Conservation (phyloP, 1,284 basidiomycete genomes). For the Clitocybe nebularis region DNA sequence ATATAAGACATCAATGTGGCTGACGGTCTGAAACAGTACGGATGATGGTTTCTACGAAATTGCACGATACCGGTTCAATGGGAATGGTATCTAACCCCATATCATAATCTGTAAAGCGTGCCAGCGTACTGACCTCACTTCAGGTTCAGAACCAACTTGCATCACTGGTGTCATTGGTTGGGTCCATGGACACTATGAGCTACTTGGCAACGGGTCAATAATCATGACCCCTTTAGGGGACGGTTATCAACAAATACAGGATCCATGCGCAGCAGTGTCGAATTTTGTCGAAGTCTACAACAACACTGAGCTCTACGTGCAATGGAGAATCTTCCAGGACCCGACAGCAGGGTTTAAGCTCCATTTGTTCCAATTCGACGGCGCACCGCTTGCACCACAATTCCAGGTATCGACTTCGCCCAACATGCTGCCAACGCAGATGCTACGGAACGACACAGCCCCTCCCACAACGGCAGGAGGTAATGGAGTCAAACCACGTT, state of each 20-base stretch:
- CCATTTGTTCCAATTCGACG: slow-evolving; percentile 64
- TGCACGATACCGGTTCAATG: slow-evolving; percentile 80
- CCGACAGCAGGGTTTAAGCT: slow-evolving; percentile 52
- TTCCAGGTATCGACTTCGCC: slow-evolving; percentile 56
- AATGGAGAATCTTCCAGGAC: slow-evolving; percentile 62
- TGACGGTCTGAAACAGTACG: slow-evolving; percentile 38
- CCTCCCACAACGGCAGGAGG: slow-evolving; percentile 20
- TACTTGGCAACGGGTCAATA: slow-evolving; percentile 76
- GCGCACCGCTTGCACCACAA: slow-evolving; percentile 55
- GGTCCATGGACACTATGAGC: slow-evolving; percentile 76
- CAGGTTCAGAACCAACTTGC: slow-evolving; percentile 72
- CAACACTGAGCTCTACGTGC: slow-evolving; percentile 51
- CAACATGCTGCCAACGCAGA: slow-evolving; percentile 61
- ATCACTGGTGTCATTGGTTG: slow-evolving; percentile 83
- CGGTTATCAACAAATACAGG: slow-evolving; percentile 89
- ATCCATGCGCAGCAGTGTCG: slow-evolving; percentile 81
- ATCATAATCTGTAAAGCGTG: slow-evolving; percentile 5
- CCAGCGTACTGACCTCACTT: not conserved
- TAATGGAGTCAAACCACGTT: slow-evolving; percentile 19
- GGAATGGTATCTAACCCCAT: slow-evolving; percentile 58
- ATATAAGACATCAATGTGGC: slow-evolving; percentile 2
- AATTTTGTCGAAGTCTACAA: slow-evolving; percentile 85
- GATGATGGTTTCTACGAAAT: slow-evolving; percentile 79
- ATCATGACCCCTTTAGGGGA: slow-evolving; percentile 69
- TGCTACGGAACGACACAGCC: slow-evolving; percentile 41